Base-by-base conservation (phyloP, 495 filamentous ascomycete genomes). In the Aspergillus mulundensis region DNA sequence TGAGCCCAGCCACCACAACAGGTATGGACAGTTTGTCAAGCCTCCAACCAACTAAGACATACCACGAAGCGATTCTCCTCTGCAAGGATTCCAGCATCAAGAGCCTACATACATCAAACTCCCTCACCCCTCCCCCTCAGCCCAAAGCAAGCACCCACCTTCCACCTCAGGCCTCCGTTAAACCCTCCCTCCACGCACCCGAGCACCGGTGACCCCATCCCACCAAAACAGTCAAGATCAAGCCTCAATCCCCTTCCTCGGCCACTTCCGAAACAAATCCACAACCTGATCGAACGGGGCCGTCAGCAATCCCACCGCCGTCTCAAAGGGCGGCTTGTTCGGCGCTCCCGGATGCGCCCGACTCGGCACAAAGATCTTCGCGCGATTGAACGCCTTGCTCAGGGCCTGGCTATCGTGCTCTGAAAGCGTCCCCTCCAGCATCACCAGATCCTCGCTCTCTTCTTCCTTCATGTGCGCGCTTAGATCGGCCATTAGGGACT, bases 301-400 rank as follows among this genome's bases (percentile, higher is more conserved):
- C 8, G 66, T 61, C 32, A 74, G 47, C 20, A 74, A 25, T 5
- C 59, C 65, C 11, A 60, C 54, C 1, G 57, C 64, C 1, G 63
- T 69, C 54, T 69, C 66, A 50, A 63, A 72, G 0, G 59, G 65
- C 1, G 69, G 66, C 32, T 54, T 62, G 44, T 57, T 57, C 2
- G 66, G 68, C 7, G 67, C 63, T 24, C 47, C 62, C 18, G 82
- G 81, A 62, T 86, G 83, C 18, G 77, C 78, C 7, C 79, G 72
- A 2, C 80, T 80, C 0, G 84, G 84, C 0, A 81, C 78, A 61
- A 87, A 84, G 32, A 74, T 69, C 69, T 88, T 88, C 30, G 83
- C 85, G 23, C 77, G 68, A 14, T 66, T 73, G 53, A 87, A 86
- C 44, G 71, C 76, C 20, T 68, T 72, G 4, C 82, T 79, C 18